Conservation (phyloP, 1,139 yeast species). For the Pichia sp. region DNA sequence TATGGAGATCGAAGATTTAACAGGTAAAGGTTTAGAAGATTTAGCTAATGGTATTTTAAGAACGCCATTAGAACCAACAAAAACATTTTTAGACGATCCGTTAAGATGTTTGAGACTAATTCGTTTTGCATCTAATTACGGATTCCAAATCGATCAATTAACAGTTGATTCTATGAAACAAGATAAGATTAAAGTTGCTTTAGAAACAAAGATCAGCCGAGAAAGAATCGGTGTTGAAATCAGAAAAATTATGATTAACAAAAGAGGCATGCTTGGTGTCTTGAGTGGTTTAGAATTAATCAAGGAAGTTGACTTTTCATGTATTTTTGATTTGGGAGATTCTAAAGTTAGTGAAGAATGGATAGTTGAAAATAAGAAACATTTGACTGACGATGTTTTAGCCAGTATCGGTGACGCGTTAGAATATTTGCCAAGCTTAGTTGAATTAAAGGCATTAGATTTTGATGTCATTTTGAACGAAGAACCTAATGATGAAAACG, state of each 20-base stretch:
- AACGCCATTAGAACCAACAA: conserved; percentile 82
- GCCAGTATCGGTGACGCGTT: conserved; percentile 6
- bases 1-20: conserved; percentile 75
- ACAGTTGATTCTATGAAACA: conserved; percentile 68
- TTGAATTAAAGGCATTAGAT: not conserved
- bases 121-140: conserved; percentile 80
- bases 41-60: conserved; percentile 66
- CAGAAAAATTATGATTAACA: conserved; percentile 66
- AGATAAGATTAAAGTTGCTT: conserved; percentile 53
- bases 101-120: conserved; percentile 80
- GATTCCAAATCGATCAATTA: conserved; percentile 59
- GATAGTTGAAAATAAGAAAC: conserved; percentile 6
- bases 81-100: conserved; percentile 93
- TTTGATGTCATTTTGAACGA: not conserved
- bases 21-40: conserved; percentile 73
- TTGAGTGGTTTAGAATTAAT: conserved; percentile 62
- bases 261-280: conserved; percentile 42
- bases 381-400: conserved; percentile 11
- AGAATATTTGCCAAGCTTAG: not conserved
- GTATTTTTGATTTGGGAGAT: conserved; percentile 51
- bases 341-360: conserved; percentile 24
- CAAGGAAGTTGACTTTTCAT: conserved; percentile 51
- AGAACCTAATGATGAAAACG: conserved; percentile 24
- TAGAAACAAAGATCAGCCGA: conserved; percentile 74
- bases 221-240: conserved; percentile 91